phyloP scores from a whole-genome alignment of 208 protist genomes.

The Crithidia sp. region DNA sequence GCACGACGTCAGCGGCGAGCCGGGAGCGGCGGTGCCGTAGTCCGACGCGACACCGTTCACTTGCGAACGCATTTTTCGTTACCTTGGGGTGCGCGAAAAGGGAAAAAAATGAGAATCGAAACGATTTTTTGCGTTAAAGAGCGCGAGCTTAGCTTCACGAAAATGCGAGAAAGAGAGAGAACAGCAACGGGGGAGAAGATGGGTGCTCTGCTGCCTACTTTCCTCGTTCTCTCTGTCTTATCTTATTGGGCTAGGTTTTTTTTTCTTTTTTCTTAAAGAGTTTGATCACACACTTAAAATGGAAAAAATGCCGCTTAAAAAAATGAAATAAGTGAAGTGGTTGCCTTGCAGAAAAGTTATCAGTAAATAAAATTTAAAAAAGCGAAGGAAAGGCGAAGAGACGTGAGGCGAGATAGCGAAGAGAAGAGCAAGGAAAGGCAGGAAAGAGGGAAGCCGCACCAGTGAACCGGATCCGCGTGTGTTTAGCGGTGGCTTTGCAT shows the following conservation, averaged over 20 bases:
- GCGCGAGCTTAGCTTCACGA: not conserved
- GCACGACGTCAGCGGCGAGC: constrained; percentile 6
- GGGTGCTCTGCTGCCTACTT: too few species aligned
- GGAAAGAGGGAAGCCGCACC: constrained; percentile 7
- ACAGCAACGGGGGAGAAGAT: too few species aligned
- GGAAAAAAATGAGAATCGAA: constrained; percentile 5
- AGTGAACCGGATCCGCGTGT: not conserved
- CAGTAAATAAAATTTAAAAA: not conserved
- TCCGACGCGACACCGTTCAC: constrained; percentile 11
- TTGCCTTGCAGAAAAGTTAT: too few species aligned
- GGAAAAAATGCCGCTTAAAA: not conserved
- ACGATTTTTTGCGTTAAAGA: not conserved
- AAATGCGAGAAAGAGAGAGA: too few species aligned
- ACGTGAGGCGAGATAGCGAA: not conserved
- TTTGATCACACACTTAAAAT: not conserved
- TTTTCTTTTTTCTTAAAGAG: not conserved
- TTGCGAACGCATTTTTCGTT: constrained; percentile 10
- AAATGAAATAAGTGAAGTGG: constrained; percentile 1
- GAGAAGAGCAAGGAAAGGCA: not conserved
- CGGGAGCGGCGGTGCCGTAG: too few species aligned
- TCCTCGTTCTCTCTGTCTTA: too few species aligned
- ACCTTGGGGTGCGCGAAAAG: not conserved
- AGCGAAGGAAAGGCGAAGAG: not conserved
- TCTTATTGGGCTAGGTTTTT: not conserved
- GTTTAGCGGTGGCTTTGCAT: not conserved